A percentile compares a stretch with the other conserved stretches of the same genome.
Conservation (phyloP, 164 flowering plant species). For the Magnolia officinalis region DNA sequence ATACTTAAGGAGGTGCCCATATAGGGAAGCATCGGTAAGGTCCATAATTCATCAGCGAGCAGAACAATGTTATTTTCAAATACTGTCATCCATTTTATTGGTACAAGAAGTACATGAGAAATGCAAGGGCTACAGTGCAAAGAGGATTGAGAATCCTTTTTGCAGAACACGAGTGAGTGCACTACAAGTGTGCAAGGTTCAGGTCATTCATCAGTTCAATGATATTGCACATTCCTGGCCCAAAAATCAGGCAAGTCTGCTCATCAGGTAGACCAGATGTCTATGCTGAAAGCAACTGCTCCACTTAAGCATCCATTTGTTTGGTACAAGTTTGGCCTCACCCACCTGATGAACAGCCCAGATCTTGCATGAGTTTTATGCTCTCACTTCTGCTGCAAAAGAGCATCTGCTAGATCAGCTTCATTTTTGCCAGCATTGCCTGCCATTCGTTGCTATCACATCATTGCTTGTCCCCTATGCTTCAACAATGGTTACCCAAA, state of each 20-base stretch:
- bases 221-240: not conserved
- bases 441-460: too few species aligned
- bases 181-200: not conserved
- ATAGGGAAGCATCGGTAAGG: not conserved
- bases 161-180: not conserved
- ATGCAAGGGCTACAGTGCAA: not conserved
- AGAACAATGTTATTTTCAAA: not conserved
- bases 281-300: not conserved
- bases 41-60: not conserved
- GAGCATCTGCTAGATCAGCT: not conserved
- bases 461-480: too few species aligned
- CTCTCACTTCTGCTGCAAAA: not conserved
- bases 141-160: not conserved
- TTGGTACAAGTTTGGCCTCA: not conserved
- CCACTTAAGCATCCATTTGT: not conserved
- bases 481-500: too few species aligned
- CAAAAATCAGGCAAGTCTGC: not conserved
- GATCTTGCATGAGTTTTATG: not conserved
- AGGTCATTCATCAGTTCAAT: not conserved
- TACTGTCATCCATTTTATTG: not conserved
- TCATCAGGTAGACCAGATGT: not conserved
- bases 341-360: not conserved
- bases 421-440: too few species aligned
- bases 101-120: not conserved
- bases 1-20: not conserved